phyloP scores from a whole-genome alignment of 2,329 filamentous ascomycete genomes.

The Amphichorda felina region DNA sequence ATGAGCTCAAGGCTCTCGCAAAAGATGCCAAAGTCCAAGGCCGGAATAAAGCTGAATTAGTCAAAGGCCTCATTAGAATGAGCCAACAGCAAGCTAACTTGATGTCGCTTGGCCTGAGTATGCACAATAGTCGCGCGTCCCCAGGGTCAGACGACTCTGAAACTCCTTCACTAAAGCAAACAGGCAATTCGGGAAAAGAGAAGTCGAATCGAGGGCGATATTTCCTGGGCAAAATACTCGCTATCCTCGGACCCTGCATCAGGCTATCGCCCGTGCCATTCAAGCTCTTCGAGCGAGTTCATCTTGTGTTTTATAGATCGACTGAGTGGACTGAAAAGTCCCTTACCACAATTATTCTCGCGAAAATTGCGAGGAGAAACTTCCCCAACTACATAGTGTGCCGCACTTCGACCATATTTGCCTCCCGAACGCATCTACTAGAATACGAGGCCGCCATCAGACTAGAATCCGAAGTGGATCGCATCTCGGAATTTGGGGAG shows the following conservation, averaged over 20 bases:
- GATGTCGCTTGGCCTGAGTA: constrained; percentile 53
- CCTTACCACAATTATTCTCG: constrained; percentile 84
- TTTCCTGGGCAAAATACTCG: constrained; percentile 67
- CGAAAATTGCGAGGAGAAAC: constrained; percentile 76
- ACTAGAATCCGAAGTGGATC: constrained; percentile 72
- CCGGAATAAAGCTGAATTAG: constrained; percentile 74
- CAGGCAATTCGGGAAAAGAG: constrained; percentile 12
- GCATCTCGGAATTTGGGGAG: constrained; percentile 67
- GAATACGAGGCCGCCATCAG: constrained; percentile 85
- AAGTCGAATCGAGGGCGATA: constrained; percentile 56
- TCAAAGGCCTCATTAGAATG: constrained; percentile 59
- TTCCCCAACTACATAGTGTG: constrained; percentile 89
- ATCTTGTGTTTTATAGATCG: constrained; percentile 90
- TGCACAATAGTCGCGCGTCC: constrained; percentile 47
- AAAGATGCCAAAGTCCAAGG: constrained; percentile 81
- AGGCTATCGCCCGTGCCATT: constrained; percentile 61
- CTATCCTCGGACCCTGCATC: constrained; percentile 71
- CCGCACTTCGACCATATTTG: constrained; percentile 79
- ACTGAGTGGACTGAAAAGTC: constrained; percentile 98
- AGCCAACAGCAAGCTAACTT: constrained; percentile 67
- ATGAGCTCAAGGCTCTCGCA: constrained; percentile 74
- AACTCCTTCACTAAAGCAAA: constrained; percentile 8
- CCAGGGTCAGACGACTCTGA: constrained; percentile 31
- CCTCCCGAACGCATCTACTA: constrained; percentile 59
- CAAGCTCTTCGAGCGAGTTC: constrained; percentile 84